Conservation (phyloP, 2,329 filamentous ascomycete genomes). For the Claviceps sp. region DNA sequence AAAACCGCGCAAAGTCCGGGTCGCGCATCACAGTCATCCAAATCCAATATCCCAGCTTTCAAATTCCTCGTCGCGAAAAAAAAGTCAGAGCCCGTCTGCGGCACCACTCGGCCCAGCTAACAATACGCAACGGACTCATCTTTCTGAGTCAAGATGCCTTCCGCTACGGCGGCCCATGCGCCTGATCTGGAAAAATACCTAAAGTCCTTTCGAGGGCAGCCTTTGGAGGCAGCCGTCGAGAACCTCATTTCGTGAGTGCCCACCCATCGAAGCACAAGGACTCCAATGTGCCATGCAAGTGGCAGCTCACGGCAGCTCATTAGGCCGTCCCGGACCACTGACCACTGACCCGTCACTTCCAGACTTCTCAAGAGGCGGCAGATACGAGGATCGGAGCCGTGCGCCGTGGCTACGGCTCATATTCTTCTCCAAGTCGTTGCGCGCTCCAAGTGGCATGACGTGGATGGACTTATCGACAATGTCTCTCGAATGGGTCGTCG, state of each 20-base stretch:
- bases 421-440: constrained; percentile 79
- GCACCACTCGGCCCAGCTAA: neutral
- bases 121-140: neutral
- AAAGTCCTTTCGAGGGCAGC: constrained; percentile 60
- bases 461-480: constrained; percentile 64
- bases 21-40: neutral
- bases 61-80: constrained; percentile 3
- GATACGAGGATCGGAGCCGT: constrained; percentile 75
- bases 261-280: constrained; percentile 1
- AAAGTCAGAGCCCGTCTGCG: neutral
- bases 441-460: constrained; percentile 63
- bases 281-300: neutral
- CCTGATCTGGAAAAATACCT: constrained; percentile 68
- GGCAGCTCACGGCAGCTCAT: neutral
- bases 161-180: constrained; percentile 30
- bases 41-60: neutral
- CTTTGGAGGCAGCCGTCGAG: constrained; percentile 73
- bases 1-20: neutral
- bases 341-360: constrained; percentile 2
- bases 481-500: constrained; percentile 67
- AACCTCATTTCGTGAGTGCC: constrained; percentile 61
- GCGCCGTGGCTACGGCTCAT: constrained; percentile 81
- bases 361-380: constrained; percentile 74
- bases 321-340: too few species aligned
- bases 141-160: constrained; percentile 17